phyloP scores from a whole-genome alignment of 352 stramenopile genomes.

The Phytophthora europaea region DNA sequence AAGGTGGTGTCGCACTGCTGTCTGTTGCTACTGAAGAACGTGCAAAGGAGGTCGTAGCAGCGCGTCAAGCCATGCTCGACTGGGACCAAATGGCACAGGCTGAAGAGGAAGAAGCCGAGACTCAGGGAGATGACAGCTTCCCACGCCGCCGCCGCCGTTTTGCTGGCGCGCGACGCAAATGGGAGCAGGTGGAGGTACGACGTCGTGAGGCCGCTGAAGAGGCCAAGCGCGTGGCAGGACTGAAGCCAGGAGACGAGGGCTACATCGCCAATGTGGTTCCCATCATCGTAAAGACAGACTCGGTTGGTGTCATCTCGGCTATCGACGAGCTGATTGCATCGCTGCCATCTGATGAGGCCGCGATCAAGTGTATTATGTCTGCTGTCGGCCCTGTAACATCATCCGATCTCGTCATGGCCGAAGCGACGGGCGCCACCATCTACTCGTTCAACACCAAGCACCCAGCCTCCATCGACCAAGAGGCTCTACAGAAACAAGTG shows the following conservation, averaged over 20 bases:
- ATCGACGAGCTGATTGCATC: slow-evolving; percentile 87
- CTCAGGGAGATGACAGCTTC: slow-evolving; percentile 26
- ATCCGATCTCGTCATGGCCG: slow-evolving; percentile 87
- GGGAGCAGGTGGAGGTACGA: slow-evolving; percentile 71
- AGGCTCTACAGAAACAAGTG: slow-evolving; percentile 85
- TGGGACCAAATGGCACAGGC: slow-evolving; percentile 80
- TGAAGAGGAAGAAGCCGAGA: slow-evolving; percentile 63
- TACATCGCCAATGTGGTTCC: slow-evolving; percentile 96
- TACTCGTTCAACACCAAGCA: slow-evolving; percentile 93
- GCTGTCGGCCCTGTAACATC: slow-evolving; percentile 83
- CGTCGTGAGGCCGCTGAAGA: slow-evolving; percentile 75
- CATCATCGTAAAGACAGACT: slow-evolving; percentile 99
- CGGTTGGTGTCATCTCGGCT: slow-evolving; percentile 97
- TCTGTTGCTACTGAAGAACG: slow-evolving; percentile 78
- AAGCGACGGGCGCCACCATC: slow-evolving; percentile 84
- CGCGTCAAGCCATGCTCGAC: slow-evolving; percentile 77
- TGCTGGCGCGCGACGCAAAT: slow-evolving; percentile 67
- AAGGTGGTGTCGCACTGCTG: slow-evolving; percentile 82
- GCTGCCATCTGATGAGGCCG: slow-evolving; percentile 71
- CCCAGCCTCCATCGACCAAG: slow-evolving; percentile 75
- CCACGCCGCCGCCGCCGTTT: slow-evolving; percentile 59
- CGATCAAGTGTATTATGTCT: slow-evolving; percentile 89
- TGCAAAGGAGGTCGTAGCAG: slow-evolving; percentile 81
- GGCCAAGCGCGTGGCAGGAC: slow-evolving; percentile 68
- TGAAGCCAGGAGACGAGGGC: slow-evolving; percentile 76